Conservation (phyloP, 1,284 basidiomycete species). For the Tremellales sp. region DNA sequence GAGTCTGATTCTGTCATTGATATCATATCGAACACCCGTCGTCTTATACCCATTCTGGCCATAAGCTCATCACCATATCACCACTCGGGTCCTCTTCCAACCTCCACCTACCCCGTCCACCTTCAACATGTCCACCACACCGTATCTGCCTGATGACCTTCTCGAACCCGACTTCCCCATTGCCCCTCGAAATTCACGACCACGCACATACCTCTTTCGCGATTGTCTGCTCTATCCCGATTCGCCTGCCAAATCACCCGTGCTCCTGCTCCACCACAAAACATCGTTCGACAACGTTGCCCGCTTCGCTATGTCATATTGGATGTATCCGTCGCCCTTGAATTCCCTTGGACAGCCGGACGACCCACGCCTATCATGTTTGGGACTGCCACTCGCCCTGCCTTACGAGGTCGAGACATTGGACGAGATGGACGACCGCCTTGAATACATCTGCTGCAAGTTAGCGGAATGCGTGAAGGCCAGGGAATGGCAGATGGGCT, state of each 20-base stretch:
- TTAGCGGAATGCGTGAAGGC: constrained; percentile 69
- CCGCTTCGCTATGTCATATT: constrained; percentile 10
- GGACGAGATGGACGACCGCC: constrained; percentile 70
- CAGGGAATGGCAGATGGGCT: constrained; percentile 71
- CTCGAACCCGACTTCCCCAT: no score
- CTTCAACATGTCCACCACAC: no score
- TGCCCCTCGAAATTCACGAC: no score
- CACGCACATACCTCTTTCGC: no score
- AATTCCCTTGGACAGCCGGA: constrained; percentile 26
- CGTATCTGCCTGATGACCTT: no score
- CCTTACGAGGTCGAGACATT: constrained; percentile 80
- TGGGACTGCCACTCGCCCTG: constrained; percentile 50
- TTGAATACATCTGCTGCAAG: constrained; percentile 69
- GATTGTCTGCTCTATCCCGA: constrained; percentile 1
- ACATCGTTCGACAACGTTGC: not conserved
- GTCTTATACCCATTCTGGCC: not conserved
- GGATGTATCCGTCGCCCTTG: constrained; percentile 11
- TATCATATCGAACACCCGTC: not conserved
- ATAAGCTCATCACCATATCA: not conserved
- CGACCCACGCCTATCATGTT: constrained; percentile 38
- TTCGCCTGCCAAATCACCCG: not conserved
- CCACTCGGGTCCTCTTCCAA: constrained; percentile 16
- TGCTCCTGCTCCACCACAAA: constrained; percentile 1
- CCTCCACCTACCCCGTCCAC: constrained; percentile 11
- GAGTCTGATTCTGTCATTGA: not conserved